Base-by-base conservation (phyloP, 257 asterid genomes). In the Scutellaria galericulata region DNA sequence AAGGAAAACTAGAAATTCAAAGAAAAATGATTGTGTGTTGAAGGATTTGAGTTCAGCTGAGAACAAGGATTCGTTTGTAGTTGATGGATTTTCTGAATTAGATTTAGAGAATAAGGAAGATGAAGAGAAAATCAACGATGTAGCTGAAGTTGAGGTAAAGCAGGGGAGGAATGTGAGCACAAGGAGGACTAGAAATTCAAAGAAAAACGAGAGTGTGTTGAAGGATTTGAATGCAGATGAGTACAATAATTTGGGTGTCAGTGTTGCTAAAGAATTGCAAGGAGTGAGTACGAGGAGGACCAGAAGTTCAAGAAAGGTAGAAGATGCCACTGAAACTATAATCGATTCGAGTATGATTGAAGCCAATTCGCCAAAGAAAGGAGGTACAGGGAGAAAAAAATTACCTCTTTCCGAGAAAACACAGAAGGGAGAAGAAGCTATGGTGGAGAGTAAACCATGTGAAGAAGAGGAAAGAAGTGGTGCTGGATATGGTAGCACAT, bases 81-180 rank as follows among this genome's bases (percentile, higher is more conserved):
- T 31, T 31, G 37, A 73, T 24, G 91, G 86, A 83, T 73, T 76
- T 75, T 41, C 74, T 0, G 91, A 79, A 45, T 71, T 83, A 72
- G 78, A 82, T 77, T 76, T 82, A n/a, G 65, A 2, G 24, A 31
- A 64, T 2, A 10, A 27, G 15, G 80, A 10, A 1, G 69, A 65
- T 46, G 72, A 39, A 39, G 77, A 68, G 57, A 54, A 77, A 61
- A 58, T 40, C 37, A 71, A 53, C n/a, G 47, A 50, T 60, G 64
- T 40, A 65, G 80, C 48, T 67, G 79, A 58, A 27, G 52, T 73
- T 66, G 82, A 81, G 70, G 83, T 46, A 57, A 79, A 58, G 64
- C 69, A 9, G 39, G 70, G 56, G 72, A 77, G 56, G 68, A 68
- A 22, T 52, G 64, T 48, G 44, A 57, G 55, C 55, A 6, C 10